These are phyloP conservation scores for Tuber aestivum DNA, from an alignment of 495 filamentous ascomycete genomes.

Conservation along the genomic window DNA sequence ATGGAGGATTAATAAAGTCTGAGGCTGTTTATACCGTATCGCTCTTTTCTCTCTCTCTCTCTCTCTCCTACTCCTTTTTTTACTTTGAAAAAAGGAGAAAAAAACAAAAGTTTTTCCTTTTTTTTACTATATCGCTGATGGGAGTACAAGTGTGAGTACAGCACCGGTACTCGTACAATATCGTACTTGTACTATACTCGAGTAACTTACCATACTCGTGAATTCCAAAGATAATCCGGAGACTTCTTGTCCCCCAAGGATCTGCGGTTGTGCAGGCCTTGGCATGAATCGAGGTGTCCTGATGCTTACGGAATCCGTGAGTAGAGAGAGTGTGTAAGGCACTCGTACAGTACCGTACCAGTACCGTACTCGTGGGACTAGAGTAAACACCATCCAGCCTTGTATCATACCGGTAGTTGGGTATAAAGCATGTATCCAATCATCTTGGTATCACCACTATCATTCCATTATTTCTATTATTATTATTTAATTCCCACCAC, in stretches of 20 bases:
- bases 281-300: neutral
- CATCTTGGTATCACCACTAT: neutral
- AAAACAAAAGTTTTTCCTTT: neutral
- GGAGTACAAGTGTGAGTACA: neutral
- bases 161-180: too few species aligned
- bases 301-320: neutral
- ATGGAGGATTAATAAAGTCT: neutral
- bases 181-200: too few species aligned
- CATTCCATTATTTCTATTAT: too few species aligned
- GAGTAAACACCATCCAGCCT: neutral
- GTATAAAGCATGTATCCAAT: neutral
- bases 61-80: neutral
- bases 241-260: too few species aligned
- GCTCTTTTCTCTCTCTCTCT: neutral
- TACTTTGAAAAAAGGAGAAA: too few species aligned
- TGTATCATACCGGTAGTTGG: neutral
- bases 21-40: neutral
- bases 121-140: neutral
- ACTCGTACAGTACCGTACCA: neutral
- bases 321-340: too few species aligned
- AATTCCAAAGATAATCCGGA: neutral
- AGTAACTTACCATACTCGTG: neutral
- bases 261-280: too few species aligned
- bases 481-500: too few species aligned
- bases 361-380: neutral